Evolutionary conservation across 495 filamentous ascomycete genomes (phyloP), one percentile per base, ranked within the genome.

Genomic region (Aspergillus asperescens): DNA sequence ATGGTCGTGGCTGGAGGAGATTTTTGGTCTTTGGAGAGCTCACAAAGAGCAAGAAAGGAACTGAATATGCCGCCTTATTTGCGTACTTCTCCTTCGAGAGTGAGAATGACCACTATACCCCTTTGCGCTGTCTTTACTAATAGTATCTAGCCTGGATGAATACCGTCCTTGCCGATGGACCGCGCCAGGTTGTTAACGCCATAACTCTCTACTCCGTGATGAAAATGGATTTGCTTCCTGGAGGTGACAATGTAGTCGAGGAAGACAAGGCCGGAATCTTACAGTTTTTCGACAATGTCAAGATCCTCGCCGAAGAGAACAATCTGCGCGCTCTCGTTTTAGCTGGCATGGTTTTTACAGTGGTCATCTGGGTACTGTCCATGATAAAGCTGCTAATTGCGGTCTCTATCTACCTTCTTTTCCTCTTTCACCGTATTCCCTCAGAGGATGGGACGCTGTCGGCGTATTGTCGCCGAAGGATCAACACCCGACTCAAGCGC

Each of bases 71-170:
- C 34, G 93, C 91, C 9, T 77, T 98, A 2, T 95, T 96, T 62
- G 85, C 89, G 25, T 96, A 95, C 62, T 98, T 96, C 68, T 86
- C 86, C 15, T 96, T 96, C 65, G 86, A 96, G 73, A 84, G 89
- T 89, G 65, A 71, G 81, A 65, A 22, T 13, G 23, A 20, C 29
- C 23, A n/a, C n/a, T n/a, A 31, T 34, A 13, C 4, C 25, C 18
- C 7, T 32, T 8, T 15, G 23, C 24, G 27, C n/a, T 7, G 7
- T 9, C 41, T 12, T 19, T 32, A 29, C 28, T 50, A n/a, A 31
- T 27, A n/a, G 22, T n/a, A 12, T 45, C 15, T 56, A 88, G 88
- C 87, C 45, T 96, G 93, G 85, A 79, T 96, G 63, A 86, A 89
- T 42, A 83, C 90, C 24, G 70, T 96, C 44, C 78, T 96, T 57